Base-by-base conservation (phyloP, 192 early-diverging fungal genomes). In the Gigaspora rosea region DNA sequence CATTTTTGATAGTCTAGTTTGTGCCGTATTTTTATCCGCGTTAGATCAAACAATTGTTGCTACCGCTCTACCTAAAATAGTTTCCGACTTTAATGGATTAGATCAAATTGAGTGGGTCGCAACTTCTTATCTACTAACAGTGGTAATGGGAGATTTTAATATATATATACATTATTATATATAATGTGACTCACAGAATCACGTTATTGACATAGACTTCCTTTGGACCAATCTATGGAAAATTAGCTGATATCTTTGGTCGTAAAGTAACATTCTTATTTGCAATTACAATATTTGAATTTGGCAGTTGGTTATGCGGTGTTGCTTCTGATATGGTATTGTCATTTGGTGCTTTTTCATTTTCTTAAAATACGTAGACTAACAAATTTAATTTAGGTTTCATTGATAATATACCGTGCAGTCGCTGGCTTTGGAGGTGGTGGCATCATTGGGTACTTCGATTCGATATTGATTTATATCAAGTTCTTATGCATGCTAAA, bases 61-160 rank as follows among this genome's bases (percentile, higher is more conserved):
- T n/a, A n/a, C n/a, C n/a, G n/a, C n/a, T n/a, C n/a, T n/a, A n/a
- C n/a, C n/a, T n/a, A n/a, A n/a, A n/a, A n/a, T n/a, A n/a, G n/a
- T n/a, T n/a, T n/a, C n/a, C n/a, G n/a, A n/a, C n/a, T n/a, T n/a
- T n/a, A n/a, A n/a, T n/a, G n/a, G n/a, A n/a, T n/a, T n/a, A n/a
- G n/a, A 84, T 41, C 81, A 88, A 70, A 87, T 92, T 65, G 83
- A 90, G 3, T 97, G 95, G 95, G 90, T 97, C 54, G 94, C 90
- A 20, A 90, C 88, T 13, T 83, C 88, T 36, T 94, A 91, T 70
- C 77, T 93, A 54, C 80, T 93, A 51, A 51, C 50, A 51, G 50
- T 12, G 15, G 50, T 51, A 2, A 51, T 3, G 50, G 15, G 15
- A 12, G 8, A 51, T 12, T 41, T 41, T 36, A n/a, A 8, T 9